Base-by-base conservation (phyloP, 257 asterid species). In the Solanum medicagineum region DNA sequence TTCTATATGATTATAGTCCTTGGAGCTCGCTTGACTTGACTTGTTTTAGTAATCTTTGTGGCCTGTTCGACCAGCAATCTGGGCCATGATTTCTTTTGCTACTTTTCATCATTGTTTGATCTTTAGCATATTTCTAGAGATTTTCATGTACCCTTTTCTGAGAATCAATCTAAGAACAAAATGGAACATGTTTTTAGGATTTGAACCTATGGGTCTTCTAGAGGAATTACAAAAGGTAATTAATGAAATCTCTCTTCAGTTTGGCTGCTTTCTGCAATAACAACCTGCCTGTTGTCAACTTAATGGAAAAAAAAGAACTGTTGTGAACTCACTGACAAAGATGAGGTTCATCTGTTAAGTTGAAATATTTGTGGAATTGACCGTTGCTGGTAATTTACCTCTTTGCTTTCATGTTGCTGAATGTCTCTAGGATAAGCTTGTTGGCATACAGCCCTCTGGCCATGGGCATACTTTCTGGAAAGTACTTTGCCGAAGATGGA, bases 381-480 rank as follows among this genome's bases (percentile, higher is more conserved):
- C 49, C 16, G 6, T 36, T 36, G 47, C 63, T 51, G 80, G 80
- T 71, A 71, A 44, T 44, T 44, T 6, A 53, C 49, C 49, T 53
- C 1, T 79, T 53, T 53, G 6, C 83, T 79, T 79, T 24, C 4
- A 2, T 53, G 6, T 51, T 79, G 26, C 83, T 51, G 49, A 53
- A 53, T 47, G 26, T 57, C 51, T 57, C 68, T 49, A 89, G 93
- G 88, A 89, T 86, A 47, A 73, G 86, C 87, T 89, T 94, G 89
- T 87, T 96, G 92, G 96, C 98, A 7, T 93, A 96, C 91, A 94
- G 99, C 87, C 98, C 98, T 87, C 88, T 96, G 92, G 98, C 98
- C 17, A 96, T 93, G 98, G 99, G 97, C 81, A 93, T 96, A 87
- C 98, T 96, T 32, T 91, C 98, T 17, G 99, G 96, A 84, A 96